phyloP scores from a whole-genome alignment of 805 yeast genomes.

The Saccharomycopsis fibuligera region DNA sequence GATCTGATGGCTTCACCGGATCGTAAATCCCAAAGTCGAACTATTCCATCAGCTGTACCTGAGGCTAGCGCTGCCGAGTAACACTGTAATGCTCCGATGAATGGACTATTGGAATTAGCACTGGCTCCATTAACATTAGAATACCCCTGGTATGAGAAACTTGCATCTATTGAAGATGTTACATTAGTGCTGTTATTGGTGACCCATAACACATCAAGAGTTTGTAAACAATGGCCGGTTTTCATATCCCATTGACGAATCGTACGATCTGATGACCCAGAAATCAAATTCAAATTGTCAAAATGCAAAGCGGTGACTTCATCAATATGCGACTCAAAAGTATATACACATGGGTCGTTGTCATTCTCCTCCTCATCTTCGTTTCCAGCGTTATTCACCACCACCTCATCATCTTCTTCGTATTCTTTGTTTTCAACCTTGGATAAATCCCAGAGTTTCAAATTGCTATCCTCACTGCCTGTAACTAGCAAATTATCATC shows the following conservation, averaged over 20 bases:
- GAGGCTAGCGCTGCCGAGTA: conserved; percentile 73
- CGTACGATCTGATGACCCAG: conserved; percentile 68
- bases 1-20: conserved; percentile 59
- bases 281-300: conserved; percentile 46
- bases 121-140: conserved; percentile 12
- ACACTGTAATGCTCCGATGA: conserved; percentile 63
- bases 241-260: conserved; percentile 70
- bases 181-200: conserved; percentile 23
- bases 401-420: conserved; percentile 20
- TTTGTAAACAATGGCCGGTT: conserved; percentile 61
- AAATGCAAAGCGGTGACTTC: conserved; percentile 58
- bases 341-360: conserved; percentile 34
- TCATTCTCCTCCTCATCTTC: conserved; percentile 25
- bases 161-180: conserved; percentile 12
- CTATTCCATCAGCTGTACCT: conserved; percentile 71
- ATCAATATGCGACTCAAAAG: conserved; percentile 60
- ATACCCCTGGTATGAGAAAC: conserved; percentile 1
- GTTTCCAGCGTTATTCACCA: not conserved
- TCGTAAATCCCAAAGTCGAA: conserved; percentile 71
- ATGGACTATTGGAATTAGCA: conserved; percentile 28
- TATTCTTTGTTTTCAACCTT: conserved; percentile 23
- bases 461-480: conserved; percentile 59
- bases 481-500: conserved; percentile 42
- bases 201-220: conserved; percentile 64
- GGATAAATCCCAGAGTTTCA: conserved; percentile 54